Percentiles rank a stretch among this genome's conserved stretches.
These are phyloP conservation scores for Chrysochromulina tobinii DNA, from an alignment of 78 protist species.

Conservation along the genomic window DNA sequence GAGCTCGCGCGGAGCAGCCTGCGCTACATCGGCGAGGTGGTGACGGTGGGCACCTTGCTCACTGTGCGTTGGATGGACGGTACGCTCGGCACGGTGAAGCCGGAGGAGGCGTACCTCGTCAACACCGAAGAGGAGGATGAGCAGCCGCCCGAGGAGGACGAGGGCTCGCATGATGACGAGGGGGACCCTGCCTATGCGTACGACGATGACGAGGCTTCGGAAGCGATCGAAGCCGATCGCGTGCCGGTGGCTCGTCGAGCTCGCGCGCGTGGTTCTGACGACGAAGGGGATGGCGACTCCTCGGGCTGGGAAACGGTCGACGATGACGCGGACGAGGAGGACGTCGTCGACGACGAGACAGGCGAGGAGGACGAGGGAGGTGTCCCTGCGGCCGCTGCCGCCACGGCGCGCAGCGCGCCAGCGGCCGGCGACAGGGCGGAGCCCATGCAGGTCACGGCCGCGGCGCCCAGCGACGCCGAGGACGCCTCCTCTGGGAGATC, in stretches of 20 bases:
- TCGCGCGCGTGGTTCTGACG: neutral
- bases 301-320: neutral
- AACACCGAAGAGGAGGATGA: constrained; percentile 1
- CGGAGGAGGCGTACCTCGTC: neutral
- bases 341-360: neutral
- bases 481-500: too few species aligned
- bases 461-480: too few species aligned
- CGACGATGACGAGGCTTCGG: neutral
- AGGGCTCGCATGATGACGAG: neutral
- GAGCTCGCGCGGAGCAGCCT: neutral
- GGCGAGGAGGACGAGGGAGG: neutral
- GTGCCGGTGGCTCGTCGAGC: neutral
- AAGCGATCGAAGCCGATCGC: neutral
- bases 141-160: neutral
- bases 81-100: neutral
- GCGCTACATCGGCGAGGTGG: neutral
- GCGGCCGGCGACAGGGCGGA: too few species aligned
- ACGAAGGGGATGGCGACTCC: neutral
- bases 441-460: too few species aligned
- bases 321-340: neutral
- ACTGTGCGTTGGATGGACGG: neutral
- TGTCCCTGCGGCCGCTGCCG: too few species aligned
- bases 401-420: too few species aligned
- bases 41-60: neutral
- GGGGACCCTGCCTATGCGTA: too few species aligned